Evolutionary conservation across 1,139 yeast genomes (phyloP), one percentile per base, ranked within the genome.

Genomic region (Geotrichum klebahnii): DNA sequence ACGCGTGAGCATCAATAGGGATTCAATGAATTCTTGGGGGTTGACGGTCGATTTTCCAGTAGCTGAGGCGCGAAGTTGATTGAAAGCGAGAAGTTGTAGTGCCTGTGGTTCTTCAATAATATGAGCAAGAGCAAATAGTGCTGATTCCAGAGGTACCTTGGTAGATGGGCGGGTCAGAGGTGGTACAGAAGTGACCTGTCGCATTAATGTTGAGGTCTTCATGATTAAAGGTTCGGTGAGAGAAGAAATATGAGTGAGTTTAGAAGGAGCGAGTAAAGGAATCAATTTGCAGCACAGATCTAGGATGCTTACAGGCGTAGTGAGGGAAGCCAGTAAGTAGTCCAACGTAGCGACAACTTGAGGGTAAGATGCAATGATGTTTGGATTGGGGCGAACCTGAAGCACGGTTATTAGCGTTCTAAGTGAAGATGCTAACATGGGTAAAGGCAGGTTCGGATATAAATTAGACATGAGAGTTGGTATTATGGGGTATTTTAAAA

Each of bases 51-150:
- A 38, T 19, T 39, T 53, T 2, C 47, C 48, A 4, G 58, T 51
- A 10, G 54, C 55, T 22, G 45, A 46, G 16, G 48, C 16, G 10
- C 39, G 40, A 3, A n/a, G 3, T 17, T 43, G 33, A 19, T 48
- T 31, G 14, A 53, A 20, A 31, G 51, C 29, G 26, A 55, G 44
- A 43, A 57, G 44, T 23, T 52, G 51, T 24, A 42, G 46, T 5
- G 59, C 57, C 32, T 57, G 54, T 16, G 47, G 48, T 9, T 53
- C 43, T 3, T 61, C 53, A 6, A 61, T 51, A 17, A 61, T 53
- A 24, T 57, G 58, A 3, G 69, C 61, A n/a, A 66, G 52, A 4
- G 69, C 68, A 9, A 61, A 53, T 33, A 63, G 44, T 2, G 65
- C 59, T 0, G 59, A 50, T 32, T 60, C 63, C n/a, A 62, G 57